Conservation (phyloP, 176 grass and related monocot genomes). For the Chrysopogon serrulatus region DNA sequence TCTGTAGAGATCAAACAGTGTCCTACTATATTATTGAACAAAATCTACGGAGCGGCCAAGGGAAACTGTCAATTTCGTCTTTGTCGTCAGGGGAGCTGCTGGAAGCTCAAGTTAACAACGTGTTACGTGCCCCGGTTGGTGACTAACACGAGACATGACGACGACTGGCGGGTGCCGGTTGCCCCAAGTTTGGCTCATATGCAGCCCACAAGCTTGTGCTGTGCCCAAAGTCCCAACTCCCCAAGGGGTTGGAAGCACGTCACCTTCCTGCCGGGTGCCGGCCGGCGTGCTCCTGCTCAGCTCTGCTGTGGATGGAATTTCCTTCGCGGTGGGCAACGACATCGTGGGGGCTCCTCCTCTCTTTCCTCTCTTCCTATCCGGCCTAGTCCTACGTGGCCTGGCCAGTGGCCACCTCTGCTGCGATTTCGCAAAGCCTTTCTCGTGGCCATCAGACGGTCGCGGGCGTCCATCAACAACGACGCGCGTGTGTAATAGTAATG, state of each 20-base stretch:
- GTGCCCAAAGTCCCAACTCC: background rate
- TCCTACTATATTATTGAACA: background rate
- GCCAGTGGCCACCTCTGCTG: background rate
- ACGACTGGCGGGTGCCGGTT: background rate
- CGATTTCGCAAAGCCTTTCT: background rate
- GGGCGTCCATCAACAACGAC: background rate
- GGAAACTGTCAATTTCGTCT: background rate
- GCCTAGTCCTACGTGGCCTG: background rate
- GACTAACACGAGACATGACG: background rate
- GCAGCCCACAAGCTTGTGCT: slow-evolving; percentile 8
- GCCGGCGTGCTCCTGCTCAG: background rate
- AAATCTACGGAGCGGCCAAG: background rate
- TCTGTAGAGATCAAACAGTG: no score
- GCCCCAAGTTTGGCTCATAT: background rate
- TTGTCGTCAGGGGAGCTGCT: background rate
- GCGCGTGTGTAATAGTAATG: background rate
- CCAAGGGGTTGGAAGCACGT: slow-evolving; percentile 36
- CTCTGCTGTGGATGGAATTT: background rate
- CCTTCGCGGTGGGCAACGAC: background rate
- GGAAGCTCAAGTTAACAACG: background rate
- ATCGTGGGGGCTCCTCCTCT: background rate
- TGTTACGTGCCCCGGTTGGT: no score
- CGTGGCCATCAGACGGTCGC: background rate
- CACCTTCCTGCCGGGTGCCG: slow-evolving; percentile 3
- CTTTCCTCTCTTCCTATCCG: no score